These are phyloP conservation scores for Microdochium trichocladiopsis DNA, from an alignment of 2,329 filamentous ascomycete genomes.

Conservation along the genomic window DNA sequence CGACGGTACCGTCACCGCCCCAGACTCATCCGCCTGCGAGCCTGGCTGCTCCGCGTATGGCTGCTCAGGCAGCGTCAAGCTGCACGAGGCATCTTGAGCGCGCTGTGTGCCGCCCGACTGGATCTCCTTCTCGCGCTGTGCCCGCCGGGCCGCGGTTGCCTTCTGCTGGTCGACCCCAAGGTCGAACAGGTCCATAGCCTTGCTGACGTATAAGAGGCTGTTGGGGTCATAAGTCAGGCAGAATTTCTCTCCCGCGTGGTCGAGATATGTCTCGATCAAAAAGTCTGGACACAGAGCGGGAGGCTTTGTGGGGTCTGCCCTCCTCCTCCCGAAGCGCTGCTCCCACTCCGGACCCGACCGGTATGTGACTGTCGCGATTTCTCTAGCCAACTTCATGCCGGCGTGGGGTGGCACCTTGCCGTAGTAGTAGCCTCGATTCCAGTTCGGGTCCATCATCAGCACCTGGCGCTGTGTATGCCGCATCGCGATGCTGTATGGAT, in stretches of 20 bases:
- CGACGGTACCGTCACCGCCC: constrained; percentile 17
- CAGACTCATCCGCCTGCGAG: constrained; percentile 24
- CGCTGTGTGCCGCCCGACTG: constrained; percentile 31
- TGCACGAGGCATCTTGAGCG: constrained; percentile 52
- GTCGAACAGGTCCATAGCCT: constrained; percentile 98
- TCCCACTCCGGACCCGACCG: constrained; percentile 97
- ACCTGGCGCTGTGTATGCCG: constrained; percentile 95
- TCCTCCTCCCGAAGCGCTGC: constrained; percentile 78
- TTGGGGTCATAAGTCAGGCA: constrained; percentile 95
- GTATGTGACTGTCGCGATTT: constrained; percentile 97
- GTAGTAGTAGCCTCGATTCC: constrained; percentile 94
- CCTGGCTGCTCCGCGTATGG: constrained; percentile 81
- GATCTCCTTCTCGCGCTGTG: constrained; percentile 51
- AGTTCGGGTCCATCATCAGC: constrained; percentile 97
- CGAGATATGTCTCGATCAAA: constrained; percentile 94
- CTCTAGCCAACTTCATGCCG: constrained; percentile 94
- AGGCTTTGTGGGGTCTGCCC: constrained; percentile 78
- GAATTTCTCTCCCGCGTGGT: constrained; percentile 97
- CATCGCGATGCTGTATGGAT: constrained; percentile 98
- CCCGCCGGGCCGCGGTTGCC: constrained; percentile 54
- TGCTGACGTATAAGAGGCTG: constrained; percentile 90
- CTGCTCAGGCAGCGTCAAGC: constrained; percentile 70
- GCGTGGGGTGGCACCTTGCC: constrained; percentile 81
- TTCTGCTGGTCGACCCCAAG: constrained; percentile 66
- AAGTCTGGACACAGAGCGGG: constrained; percentile 97